Percentiles rank a stretch among this genome's conserved stretches.
Conservation (phyloP, 495 filamentous ascomycete species). For the Corynascus novoguineensis region DNA sequence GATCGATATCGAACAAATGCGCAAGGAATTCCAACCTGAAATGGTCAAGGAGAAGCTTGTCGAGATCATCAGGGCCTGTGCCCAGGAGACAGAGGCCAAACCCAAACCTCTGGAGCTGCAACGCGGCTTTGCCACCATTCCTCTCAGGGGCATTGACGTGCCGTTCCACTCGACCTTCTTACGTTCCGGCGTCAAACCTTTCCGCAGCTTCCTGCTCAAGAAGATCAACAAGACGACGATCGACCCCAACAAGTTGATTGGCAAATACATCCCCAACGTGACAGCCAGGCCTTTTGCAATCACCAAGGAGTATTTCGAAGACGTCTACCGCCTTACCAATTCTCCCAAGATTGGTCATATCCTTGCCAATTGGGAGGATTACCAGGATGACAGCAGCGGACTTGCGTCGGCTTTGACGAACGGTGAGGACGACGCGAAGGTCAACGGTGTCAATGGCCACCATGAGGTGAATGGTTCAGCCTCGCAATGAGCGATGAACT, state of each 20-base stretch:
- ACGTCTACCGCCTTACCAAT: slow-evolving; percentile 90
- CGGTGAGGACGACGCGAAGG: slow-evolving; percentile 3
- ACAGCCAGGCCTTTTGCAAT: slow-evolving; percentile 92
- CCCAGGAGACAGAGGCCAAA: slow-evolving; percentile 79
- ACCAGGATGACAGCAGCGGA: slow-evolving; percentile 33
- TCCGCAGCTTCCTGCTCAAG: slow-evolving; percentile 94
- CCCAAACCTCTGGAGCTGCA: slow-evolving; percentile 80
- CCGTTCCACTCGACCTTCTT: slow-evolving; percentile 99
- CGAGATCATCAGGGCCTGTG: slow-evolving; percentile 73
- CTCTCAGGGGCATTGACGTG: slow-evolving; percentile 93
- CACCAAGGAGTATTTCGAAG: slow-evolving; percentile 98
- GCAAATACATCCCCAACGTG: slow-evolving; percentile 99
- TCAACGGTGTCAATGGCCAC: neutral
- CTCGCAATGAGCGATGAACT: neutral
- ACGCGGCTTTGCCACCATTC: slow-evolving; percentile 94
- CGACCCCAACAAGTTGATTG: slow-evolving; percentile 90
- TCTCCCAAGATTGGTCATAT: slow-evolving; percentile 86
- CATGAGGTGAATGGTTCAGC: neutral
- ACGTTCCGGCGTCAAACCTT: slow-evolving; percentile 95
- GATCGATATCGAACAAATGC: slow-evolving; percentile 89
- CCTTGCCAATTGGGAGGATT: slow-evolving; percentile 76
- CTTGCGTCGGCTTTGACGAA: neutral
- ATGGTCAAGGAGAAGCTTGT: slow-evolving; percentile 45
- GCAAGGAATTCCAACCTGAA: slow-evolving; percentile 75
- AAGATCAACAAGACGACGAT: slow-evolving; percentile 99